A percentile compares a stretch with the other conserved stretches of the same genome.
These are phyloP conservation scores for Gigaspora rosea DNA, from an alignment of 192 early-diverging fungal species.

Conservation along the genomic window DNA sequence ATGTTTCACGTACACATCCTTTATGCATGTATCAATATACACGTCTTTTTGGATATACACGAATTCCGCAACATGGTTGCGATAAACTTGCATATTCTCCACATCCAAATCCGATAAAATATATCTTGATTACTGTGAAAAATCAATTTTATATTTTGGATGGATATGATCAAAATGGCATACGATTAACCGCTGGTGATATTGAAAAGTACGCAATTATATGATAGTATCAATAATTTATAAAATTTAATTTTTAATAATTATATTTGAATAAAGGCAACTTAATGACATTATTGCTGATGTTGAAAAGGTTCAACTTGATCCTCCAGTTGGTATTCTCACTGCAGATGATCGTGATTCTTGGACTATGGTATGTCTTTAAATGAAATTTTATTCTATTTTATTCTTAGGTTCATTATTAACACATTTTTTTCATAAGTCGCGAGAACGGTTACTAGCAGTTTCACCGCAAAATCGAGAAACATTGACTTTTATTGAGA, in stretches of 20 bases:
- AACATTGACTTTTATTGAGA: slow-evolving; percentile 65
- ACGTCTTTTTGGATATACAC: slow-evolving; percentile 74
- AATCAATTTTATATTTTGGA: slow-evolving; percentile 81
- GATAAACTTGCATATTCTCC: slow-evolving; percentile 64
- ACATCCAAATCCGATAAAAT: slow-evolving; percentile 45
- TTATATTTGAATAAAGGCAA: slow-evolving; percentile 48
- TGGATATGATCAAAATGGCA: slow-evolving; percentile 62
- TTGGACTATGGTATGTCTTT: slow-evolving; percentile 58
- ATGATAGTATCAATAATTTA: neutral
- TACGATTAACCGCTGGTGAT: slow-evolving; percentile 59
- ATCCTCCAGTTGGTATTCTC: slow-evolving; percentile 66
- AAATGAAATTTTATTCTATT: neutral
- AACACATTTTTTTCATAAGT: slow-evolving; percentile 21
- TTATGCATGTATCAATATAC: slow-evolving; percentile 89
- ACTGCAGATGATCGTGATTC: slow-evolving; percentile 81
- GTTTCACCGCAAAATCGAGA: slow-evolving; percentile 61
- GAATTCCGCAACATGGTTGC: slow-evolving; percentile 76
- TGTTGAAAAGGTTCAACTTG: slow-evolving; percentile 46
- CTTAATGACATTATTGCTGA: slow-evolving; percentile 58
- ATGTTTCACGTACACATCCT: slow-evolving; percentile 66
- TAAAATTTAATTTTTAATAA: slow-evolving; percentile 14
- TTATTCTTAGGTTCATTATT: neutral
- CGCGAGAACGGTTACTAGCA: slow-evolving; percentile 66
- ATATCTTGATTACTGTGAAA: slow-evolving; percentile 70
- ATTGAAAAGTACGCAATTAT: slow-evolving; percentile 64